A percentile compares a stretch with the other conserved stretches of the same genome.
Evolutionary conservation across 2,329 filamentous ascomycete species (phyloP).

Genomic region (Amylocarpus encephaloides): DNA sequence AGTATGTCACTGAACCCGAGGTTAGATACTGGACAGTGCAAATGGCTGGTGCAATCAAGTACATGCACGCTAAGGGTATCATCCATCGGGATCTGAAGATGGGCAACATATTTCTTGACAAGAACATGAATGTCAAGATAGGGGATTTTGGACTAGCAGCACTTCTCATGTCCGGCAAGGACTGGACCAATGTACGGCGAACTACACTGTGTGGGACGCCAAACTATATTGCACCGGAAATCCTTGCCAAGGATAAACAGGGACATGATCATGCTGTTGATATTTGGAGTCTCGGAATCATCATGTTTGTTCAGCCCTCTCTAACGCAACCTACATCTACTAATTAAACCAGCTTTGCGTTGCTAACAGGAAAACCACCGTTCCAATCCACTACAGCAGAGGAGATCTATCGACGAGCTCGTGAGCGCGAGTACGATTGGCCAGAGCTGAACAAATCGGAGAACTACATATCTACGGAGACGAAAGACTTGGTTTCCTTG

Average conservation of each 20-base stretch:
- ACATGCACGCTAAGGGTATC: constrained; percentile 91
- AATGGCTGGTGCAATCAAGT: constrained; percentile 94
- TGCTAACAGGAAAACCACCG: constrained; percentile 92
- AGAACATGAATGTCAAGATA: constrained; percentile 94
- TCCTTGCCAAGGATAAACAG: constrained; percentile 86
- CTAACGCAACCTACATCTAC: constrained; percentile 16
- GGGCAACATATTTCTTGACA: constrained; percentile 93
- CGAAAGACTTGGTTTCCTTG: constrained; percentile 70
- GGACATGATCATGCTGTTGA: constrained; percentile 98
- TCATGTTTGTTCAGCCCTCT: constrained; percentile 57
- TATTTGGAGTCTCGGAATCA: constrained; percentile 96
- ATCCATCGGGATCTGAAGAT: constrained; percentile 97
- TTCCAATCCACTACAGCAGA: constrained; percentile 90
- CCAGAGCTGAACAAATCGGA: constrained; percentile 58
- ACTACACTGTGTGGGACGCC: constrained; percentile 95
- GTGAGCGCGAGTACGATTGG: constrained; percentile 73
- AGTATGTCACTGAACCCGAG: constrained; percentile 86
- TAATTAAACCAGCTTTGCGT: constrained; percentile 64
- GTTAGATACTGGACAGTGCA: constrained; percentile 91
- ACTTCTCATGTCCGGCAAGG: constrained; percentile 81
- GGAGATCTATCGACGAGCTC: constrained; percentile 71
- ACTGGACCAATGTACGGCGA: constrained; percentile 73
- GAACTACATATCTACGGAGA: constrained; percentile 66
- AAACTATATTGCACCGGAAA: constrained; percentile 97
- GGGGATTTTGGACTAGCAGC: constrained; percentile 96